A percentile compares a stretch with the other conserved stretches of the same genome.
These are phyloP conservation scores for Saururus chinensis DNA, from an alignment of 164 flowering plant genomes.

Conservation along the genomic window DNA sequence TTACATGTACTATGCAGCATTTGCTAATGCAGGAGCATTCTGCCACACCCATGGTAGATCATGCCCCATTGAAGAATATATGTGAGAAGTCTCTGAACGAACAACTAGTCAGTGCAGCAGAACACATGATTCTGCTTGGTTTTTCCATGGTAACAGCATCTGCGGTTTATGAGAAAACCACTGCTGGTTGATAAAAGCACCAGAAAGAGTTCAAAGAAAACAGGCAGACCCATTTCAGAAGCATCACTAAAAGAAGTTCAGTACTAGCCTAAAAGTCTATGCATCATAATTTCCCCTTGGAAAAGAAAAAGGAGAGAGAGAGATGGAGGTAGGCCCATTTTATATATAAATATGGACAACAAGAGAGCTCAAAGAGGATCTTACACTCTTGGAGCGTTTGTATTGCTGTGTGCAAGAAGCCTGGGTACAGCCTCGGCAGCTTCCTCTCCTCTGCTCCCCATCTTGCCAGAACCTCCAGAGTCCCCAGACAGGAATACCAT, in stretches of 20 bases:
- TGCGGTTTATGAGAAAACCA: not conserved
- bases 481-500: not conserved
- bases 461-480: not conserved
- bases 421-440: conserved; percentile 10
- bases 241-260: not conserved
- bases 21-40: no score
- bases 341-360: no score
- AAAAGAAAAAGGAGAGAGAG: not conserved
- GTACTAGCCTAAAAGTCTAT: not conserved
- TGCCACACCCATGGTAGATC: no score
- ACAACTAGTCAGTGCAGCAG: not conserved
- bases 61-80: not conserved
- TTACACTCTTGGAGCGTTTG: conserved; percentile 65
- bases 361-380: conserved; percentile 4
- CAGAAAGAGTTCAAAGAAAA: not conserved
- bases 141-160: no score
- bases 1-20: no score
- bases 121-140: no score
- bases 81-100: no score
- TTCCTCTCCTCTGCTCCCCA: conserved; percentile 6
- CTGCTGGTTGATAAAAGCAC: not conserved
- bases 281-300: not conserved
- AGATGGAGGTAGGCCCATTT: not conserved
- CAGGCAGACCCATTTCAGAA: not conserved
- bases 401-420: conserved; percentile 34